Evolutionary conservation across 108 stramenopile genomes (phyloP), one percentile per base, ranked within the genome.

Genomic region (Phaeodactylum tricornutum): DNA sequence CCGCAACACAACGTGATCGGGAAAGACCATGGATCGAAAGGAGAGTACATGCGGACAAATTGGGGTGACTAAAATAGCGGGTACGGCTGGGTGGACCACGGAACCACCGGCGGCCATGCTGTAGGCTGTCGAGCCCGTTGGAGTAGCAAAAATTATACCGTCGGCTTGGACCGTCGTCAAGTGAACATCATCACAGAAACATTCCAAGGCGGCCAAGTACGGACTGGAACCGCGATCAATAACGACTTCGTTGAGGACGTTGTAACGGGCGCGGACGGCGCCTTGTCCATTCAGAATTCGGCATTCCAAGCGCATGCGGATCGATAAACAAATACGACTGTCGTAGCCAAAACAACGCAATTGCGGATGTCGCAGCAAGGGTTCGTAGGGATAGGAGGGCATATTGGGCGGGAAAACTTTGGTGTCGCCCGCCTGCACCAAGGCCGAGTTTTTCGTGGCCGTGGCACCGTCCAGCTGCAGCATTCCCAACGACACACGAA

Each of bases 151-250:
- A 20, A 96, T 96, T 35, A 98, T 61, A 5, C 97, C 97, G 61
- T 98, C 97, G 5, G 93, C 97, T 62, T 95, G 93, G 1, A 96
- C 93, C 4, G 94, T 95, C 4, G 97, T 96, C 12, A 98, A 62
- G 50, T 87, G 90, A 3, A 72, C 75, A 57, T 87, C 79, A 56
- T 97, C 93, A 47, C 86, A 87, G 67, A 83, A 95, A 47, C 81
- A 81, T 62, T 96, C 93, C 33, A 96, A 45, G 34, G 82, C 77
- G 14, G 86, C 86, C 30, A 98, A 65, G 54, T 90, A 93, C 7
- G 93, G 84, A 59, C 77, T 78, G 7, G 71, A 61, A n/a, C 97
- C 94, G 24, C 94, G 64, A 70, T 96, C 94, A 50, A 98, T 79
- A 11, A 89, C 92, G 12, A 95, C 90, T 64, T 98, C 97, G 62